phyloP scores from a whole-genome alignment of 1,284 basidiomycete species.

The Microbotryum violaceum region DNA sequence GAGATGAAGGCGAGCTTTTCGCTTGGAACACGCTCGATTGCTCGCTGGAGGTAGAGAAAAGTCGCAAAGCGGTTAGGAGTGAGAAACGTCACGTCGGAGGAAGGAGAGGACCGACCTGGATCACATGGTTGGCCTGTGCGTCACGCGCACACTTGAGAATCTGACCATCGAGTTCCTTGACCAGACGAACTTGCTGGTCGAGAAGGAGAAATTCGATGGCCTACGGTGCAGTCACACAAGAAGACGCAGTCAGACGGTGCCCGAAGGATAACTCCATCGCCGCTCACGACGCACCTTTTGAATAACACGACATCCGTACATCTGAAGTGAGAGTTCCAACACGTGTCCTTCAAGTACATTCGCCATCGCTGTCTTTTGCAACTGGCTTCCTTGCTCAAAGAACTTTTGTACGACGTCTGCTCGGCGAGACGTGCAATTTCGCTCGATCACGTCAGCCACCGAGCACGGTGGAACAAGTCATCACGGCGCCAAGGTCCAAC shows the following conservation, averaged over 20 bases:
- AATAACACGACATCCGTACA: slow-evolving; percentile 74
- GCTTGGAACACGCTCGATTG: slow-evolving; percentile 71
- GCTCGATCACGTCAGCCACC: background rate
- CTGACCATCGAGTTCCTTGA: slow-evolving; percentile 71
- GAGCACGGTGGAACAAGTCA: background rate
- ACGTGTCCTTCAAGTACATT: slow-evolving; percentile 73
- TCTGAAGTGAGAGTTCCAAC: slow-evolving; percentile 71
- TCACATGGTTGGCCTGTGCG: slow-evolving; percentile 89
- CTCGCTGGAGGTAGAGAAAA: slow-evolving; percentile 64
- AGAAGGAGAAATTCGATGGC: slow-evolving; percentile 74
- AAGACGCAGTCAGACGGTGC: background rate
- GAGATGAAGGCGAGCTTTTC: slow-evolving; percentile 67
- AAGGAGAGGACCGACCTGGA: slow-evolving; percentile 42
- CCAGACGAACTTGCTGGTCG: slow-evolving; percentile 67
- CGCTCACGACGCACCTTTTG: slow-evolving; percentile 39
- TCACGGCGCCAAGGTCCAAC: slow-evolving; percentile 36
- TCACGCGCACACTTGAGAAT: slow-evolving; percentile 84
- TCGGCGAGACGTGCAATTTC: background rate
- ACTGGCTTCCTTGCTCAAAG: slow-evolving; percentile 76
- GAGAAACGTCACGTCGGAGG: slow-evolving; percentile 27
- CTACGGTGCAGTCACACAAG: slow-evolving; percentile 42
- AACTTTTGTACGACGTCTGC: slow-evolving; percentile 84
- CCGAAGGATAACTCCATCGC: background rate
- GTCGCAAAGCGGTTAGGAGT: slow-evolving; percentile 2
- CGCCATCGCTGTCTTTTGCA: slow-evolving; percentile 61